Evolutionary conservation across 2,329 filamentous ascomycete species (phyloP).

Genomic region (Ciborinia camelliae): DNA sequence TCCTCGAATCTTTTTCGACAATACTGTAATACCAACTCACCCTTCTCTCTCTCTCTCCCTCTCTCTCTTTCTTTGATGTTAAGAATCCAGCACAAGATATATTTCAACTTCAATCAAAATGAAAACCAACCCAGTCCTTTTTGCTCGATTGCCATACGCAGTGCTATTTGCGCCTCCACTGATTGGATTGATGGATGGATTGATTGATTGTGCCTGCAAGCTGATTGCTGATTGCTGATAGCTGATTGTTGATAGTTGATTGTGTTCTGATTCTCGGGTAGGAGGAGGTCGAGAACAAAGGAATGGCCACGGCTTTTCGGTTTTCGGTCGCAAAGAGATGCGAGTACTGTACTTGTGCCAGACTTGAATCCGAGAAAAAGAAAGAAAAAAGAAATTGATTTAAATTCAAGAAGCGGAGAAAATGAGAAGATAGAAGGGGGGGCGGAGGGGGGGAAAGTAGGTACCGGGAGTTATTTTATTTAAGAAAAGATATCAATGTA

Average conservation of each 20-base stretch:
- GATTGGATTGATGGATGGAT: not conserved
- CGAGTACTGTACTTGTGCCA: not conserved
- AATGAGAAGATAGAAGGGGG: too few relatives aligned
- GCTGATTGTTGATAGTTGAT: too few relatives aligned
- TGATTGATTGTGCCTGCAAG: not conserved
- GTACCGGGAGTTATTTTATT: too few relatives aligned
- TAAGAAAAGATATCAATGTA: too few relatives aligned
- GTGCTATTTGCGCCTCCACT: not conserved
- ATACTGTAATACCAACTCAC: too few relatives aligned
- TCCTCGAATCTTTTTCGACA: too few relatives aligned
- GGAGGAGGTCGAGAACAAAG: conserved; percentile 13
- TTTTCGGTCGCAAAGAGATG: conserved; percentile 6
- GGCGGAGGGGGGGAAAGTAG: too few relatives aligned
- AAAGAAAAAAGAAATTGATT: not conserved
- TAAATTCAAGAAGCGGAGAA: conserved; percentile 3
- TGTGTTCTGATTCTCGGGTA: too few relatives aligned
- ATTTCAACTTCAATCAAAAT: not conserved
- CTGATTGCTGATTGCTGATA: too few relatives aligned
- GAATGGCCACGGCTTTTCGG: conserved; percentile 16
- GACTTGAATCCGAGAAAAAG: too few relatives aligned
- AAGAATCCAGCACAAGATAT: not conserved
- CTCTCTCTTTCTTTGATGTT: not conserved
- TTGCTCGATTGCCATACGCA: not conserved
- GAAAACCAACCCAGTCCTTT: not conserved
- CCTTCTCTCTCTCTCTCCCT: too few relatives aligned